Conservation (phyloP, 2,329 filamentous ascomycete species). For the Paecilomyces fulvus region DNA sequence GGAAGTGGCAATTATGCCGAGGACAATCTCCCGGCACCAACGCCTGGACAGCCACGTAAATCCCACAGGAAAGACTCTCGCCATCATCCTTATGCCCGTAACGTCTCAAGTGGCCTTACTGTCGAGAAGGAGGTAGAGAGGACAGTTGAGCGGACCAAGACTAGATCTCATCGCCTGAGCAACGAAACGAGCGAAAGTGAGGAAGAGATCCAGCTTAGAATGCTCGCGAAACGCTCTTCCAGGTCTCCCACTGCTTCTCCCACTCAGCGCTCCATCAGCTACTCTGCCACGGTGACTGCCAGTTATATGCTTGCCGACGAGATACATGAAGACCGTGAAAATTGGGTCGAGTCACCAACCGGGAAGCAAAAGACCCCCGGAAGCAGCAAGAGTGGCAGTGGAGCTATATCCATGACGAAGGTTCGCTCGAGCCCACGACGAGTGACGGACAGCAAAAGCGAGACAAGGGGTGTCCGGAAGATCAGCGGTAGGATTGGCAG, state of each 20-base stretch:
- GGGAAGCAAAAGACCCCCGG: slow-evolving; percentile 46
- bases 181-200: slow-evolving; percentile 60
- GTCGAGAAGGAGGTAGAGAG: slow-evolving; percentile 23
- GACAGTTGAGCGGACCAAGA: slow-evolving; percentile 38
- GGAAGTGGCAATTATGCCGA: slow-evolving; percentile 45
- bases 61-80: slow-evolving; percentile 66
- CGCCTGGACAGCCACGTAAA: slow-evolving; percentile 91
- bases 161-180: slow-evolving; percentile 47
- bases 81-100: slow-evolving; percentile 63
- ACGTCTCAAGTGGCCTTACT: slow-evolving; percentile 38
- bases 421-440: slow-evolving; percentile 49
- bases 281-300: slow-evolving; percentile 64
- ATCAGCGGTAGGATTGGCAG: slow-evolving; percentile 40
- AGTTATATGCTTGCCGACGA: slow-evolving; percentile 58
- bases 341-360: slow-evolving; percentile 41
- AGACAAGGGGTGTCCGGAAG: slow-evolving; percentile 36
- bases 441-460: slow-evolving; percentile 29
- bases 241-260: slow-evolving; percentile 57
- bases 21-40: slow-evolving; percentile 88
- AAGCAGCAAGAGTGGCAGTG: slow-evolving; percentile 44
- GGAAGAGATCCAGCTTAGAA: slow-evolving; percentile 71
- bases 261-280: slow-evolving; percentile 61
- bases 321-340: slow-evolving; percentile 57
- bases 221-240: slow-evolving; percentile 59
- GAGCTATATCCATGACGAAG: slow-evolving; percentile 51